Evolutionary conservation across 768 basidiomycete genomes (phyloP).

Genomic region (Crepidotus variabilis): DNA sequence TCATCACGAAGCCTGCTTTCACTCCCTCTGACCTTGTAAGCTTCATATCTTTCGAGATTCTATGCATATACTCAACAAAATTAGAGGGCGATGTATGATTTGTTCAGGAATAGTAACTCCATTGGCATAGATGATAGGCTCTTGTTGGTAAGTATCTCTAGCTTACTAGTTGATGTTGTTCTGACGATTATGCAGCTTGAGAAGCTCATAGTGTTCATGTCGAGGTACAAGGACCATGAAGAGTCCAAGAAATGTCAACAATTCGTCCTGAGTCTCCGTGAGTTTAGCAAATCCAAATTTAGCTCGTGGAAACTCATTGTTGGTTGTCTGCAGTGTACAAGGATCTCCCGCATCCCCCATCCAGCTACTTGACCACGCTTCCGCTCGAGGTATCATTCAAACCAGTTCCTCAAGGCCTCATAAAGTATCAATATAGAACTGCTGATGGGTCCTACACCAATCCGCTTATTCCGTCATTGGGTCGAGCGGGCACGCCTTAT

Average conservation of each 20-base stretch:
- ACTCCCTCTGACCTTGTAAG: constrained; percentile 26
- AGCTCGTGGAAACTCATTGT: constrained; percentile 13
- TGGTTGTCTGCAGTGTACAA: constrained; percentile 53
- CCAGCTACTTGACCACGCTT: constrained; percentile 37
- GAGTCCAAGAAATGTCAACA: constrained; percentile 41
- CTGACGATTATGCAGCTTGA: constrained; percentile 50
- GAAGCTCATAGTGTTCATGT: constrained; percentile 55
- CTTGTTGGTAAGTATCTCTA: constrained; percentile 45
- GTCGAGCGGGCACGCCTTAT: constrained; percentile 61
- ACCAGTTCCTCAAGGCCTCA: constrained; percentile 12
- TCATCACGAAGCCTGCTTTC: constrained; percentile 25
- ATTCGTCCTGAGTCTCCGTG: constrained; percentile 51
- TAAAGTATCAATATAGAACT: constrained; percentile 51
- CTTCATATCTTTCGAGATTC: not conserved
- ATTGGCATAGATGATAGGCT: constrained; percentile 55
- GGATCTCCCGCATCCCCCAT: constrained; percentile 76
- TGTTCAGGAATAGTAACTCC: constrained; percentile 34
- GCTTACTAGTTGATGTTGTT: not conserved
- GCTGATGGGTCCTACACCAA: constrained; percentile 64
- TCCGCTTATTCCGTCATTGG: constrained; percentile 48
- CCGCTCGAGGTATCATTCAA: constrained; percentile 10
- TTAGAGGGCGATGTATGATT: constrained; percentile 39
- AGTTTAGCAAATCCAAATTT: constrained; percentile 21
- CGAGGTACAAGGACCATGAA: constrained; percentile 34
- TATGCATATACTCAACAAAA: constrained; percentile 27